A percentile compares a stretch with the other conserved stretches of the same genome.
Evolutionary conservation across 345 rosid genomes (phyloP).

Genomic region (Punica granatum): DNA sequence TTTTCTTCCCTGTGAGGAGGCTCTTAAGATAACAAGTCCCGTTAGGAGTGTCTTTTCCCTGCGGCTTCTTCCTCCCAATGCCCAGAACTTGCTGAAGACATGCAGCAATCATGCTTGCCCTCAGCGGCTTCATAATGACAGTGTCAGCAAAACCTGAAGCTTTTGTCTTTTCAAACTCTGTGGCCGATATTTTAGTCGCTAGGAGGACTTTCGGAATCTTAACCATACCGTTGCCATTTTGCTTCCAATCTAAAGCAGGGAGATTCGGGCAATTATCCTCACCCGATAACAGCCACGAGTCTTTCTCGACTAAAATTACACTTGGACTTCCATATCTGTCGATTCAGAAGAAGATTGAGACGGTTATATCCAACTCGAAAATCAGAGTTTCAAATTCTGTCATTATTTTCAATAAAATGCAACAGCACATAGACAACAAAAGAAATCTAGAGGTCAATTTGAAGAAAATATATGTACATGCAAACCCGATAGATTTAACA

Average conservation of each 20-base stretch:
- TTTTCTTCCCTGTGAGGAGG: slow-evolving; percentile 67
- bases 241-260: slow-evolving; percentile 33
- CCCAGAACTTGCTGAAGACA: slow-evolving; percentile 83
- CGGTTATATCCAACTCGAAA: slow-evolving; percentile 1
- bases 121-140: slow-evolving; percentile 80
- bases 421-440: no score
- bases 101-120: slow-evolving; percentile 96
- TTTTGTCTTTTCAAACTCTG: slow-evolving; percentile 64
- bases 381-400: background rate
- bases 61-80: slow-evolving; percentile 53
- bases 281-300: slow-evolving; percentile 50
- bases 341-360: background rate
- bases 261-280: slow-evolving; percentile 38
- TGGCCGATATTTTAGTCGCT: slow-evolving; percentile 60
- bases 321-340: slow-evolving; percentile 29
- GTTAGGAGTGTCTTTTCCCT: slow-evolving; percentile 27
- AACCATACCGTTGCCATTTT: slow-evolving; percentile 28
- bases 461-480: no score
- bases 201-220: slow-evolving; percentile 69
- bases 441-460: no score
- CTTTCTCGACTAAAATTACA: slow-evolving; percentile 83
- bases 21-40: slow-evolving; percentile 44
- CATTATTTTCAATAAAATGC: no score
- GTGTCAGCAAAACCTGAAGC: slow-evolving; percentile 87
- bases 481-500: no score